These are phyloP conservation scores for Penicillium sp. DNA, from an alignment of 2,329 filamentous ascomycete genomes.

Conservation along the genomic window DNA sequence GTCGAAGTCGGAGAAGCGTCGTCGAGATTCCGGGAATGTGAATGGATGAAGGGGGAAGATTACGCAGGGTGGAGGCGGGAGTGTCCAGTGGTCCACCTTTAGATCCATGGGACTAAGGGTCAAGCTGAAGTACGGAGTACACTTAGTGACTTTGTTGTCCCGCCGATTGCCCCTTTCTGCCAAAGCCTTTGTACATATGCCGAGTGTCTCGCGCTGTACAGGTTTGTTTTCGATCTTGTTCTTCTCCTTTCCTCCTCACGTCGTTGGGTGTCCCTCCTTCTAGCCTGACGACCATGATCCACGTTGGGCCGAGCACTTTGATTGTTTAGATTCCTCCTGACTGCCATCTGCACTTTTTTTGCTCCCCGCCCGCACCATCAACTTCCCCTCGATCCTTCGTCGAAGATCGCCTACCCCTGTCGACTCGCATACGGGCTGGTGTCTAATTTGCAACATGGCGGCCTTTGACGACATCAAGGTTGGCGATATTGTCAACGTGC, in stretches of 20 bases:
- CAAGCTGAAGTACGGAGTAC: not conserved
- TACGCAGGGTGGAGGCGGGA: slow-evolving; percentile 29
- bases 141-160: slow-evolving; percentile 24
- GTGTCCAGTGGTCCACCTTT: slow-evolving; percentile 19
- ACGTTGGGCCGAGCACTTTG: slow-evolving; percentile 18
- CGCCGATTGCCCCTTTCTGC: slow-evolving; percentile 22
- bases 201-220: slow-evolving; percentile 6
- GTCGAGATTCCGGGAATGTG: not conserved
- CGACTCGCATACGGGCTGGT: not conserved
- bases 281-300: slow-evolving; percentile 22
- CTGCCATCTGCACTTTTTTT: slow-evolving; percentile 21
- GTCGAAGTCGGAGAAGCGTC: slow-evolving; percentile 2
- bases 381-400: slow-evolving; percentile 16
- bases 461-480: slow-evolving; percentile 65
- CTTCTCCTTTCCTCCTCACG: not conserved
- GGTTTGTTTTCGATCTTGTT: not conserved
- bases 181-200: slow-evolving; percentile 8
- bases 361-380: slow-evolving; percentile 18
- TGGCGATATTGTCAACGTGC: slow-evolving; percentile 87
- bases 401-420: slow-evolving; percentile 11
- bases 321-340: slow-evolving; percentile 23
- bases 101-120: slow-evolving; percentile 1
- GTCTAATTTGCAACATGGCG: slow-evolving; percentile 38
- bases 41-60: slow-evolving; percentile 18
- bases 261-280: slow-evolving; percentile 9